Conservation (phyloP, 768 basidiomycete species). For the Nidularia pulvinata region DNA sequence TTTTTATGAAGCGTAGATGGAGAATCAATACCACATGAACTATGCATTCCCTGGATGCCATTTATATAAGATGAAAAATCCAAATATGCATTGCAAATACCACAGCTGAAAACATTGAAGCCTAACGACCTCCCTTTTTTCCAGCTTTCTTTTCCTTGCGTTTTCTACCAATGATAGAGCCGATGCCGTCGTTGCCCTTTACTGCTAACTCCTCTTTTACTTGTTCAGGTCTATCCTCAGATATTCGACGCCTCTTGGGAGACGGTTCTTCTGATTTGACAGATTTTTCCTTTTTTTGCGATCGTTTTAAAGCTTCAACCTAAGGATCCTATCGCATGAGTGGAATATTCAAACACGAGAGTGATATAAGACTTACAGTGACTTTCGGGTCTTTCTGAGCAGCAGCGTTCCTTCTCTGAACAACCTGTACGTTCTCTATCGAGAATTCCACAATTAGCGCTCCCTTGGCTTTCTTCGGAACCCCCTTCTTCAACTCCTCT, state of each 20-base stretch:
- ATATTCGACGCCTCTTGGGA: conserved; percentile 37
- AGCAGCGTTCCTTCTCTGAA: conserved; percentile 67
- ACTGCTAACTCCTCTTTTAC: conserved; percentile 13
- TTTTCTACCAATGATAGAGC: conserved; percentile 80
- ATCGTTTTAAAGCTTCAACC: not conserved
- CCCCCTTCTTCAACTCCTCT: conserved; percentile 46
- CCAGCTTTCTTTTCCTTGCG: conserved; percentile 62
- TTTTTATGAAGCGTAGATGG: not conserved
- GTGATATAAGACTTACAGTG: not conserved
- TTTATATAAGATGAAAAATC: too few species aligned
- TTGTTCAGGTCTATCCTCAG: conserved; percentile 11
- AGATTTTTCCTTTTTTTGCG: conserved; percentile 4
- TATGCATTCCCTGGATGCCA: too few species aligned
- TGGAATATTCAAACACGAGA: too few species aligned
- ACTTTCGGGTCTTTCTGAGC: conserved; percentile 15
- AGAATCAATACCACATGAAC: too few species aligned
- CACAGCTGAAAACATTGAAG: not conserved
- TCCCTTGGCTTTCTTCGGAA: conserved; percentile 39
- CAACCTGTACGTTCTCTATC: conserved; percentile 92
- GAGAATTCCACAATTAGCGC: conserved; percentile 92
- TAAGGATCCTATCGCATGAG: too few species aligned
- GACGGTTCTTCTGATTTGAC: conserved; percentile 29
- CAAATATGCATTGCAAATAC: not conserved
- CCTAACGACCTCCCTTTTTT: conserved; percentile 14
- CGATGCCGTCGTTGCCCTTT: conserved; percentile 43